phyloP scores from a whole-genome alignment of 2,329 filamentous ascomycete genomes.

The Neoascochyta sp. region DNA sequence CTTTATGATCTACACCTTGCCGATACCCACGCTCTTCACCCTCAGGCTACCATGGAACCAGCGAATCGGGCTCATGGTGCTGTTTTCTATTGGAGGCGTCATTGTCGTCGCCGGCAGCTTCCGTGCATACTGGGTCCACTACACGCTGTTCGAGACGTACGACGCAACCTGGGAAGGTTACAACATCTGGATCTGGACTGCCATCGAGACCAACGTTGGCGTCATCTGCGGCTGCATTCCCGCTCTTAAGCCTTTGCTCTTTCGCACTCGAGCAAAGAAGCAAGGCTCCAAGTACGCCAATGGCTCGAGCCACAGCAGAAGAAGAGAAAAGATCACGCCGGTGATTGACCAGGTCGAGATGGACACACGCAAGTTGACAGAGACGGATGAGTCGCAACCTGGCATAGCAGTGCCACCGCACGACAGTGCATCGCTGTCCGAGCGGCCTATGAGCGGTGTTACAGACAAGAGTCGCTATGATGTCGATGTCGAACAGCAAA shows the following conservation, averaged over 20 bases:
- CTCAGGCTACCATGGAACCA: constrained; percentile 45
- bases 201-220: constrained; percentile 43
- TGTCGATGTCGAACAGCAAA: constrained; percentile 35
- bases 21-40: constrained; percentile 46
- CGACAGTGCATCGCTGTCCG: constrained; percentile 12
- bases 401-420: constrained; percentile 17
- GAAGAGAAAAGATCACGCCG: constrained; percentile 31
- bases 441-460: constrained; percentile 33
- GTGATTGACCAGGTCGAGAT: constrained; percentile 34
- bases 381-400: constrained; percentile 22
- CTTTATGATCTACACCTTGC: constrained; percentile 45
- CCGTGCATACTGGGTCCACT: constrained; percentile 48
- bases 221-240: constrained; percentile 46
- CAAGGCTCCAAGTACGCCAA: constrained; percentile 31
- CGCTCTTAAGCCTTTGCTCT: constrained; percentile 42
- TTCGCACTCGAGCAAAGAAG: constrained; percentile 29
- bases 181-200: constrained; percentile 44
- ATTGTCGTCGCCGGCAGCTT: constrained; percentile 47
- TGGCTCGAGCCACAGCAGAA: constrained; percentile 29
- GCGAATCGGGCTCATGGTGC: constrained; percentile 43
- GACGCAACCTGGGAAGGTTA: constrained; percentile 47
- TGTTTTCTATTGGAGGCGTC: constrained; percentile 44
- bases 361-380: constrained; percentile 31
- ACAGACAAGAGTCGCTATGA: constrained; percentile 36
- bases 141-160: constrained; percentile 43